Conservation (phyloP, 495 filamentous ascomycete genomes). For the Geopyxis carbonaria region DNA sequence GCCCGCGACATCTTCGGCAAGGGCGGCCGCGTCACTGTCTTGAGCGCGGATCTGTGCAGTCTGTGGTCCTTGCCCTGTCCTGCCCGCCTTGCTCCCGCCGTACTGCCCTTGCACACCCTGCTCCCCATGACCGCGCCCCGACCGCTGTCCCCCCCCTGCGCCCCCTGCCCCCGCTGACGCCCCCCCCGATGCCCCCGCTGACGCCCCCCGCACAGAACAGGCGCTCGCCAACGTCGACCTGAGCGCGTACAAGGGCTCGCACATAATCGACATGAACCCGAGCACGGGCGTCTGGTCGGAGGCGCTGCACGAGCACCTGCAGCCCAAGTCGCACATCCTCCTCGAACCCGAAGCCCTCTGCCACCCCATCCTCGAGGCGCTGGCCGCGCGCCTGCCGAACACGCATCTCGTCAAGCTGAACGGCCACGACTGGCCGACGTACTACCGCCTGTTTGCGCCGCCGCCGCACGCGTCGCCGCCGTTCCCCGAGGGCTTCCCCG, state of each 20-base stretch:
- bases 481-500: slow-evolving; percentile 2
- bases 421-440: slow-evolving; percentile 31
- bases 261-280: slow-evolving; percentile 68
- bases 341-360: slow-evolving; percentile 47
- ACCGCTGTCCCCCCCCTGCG: too few species aligned
- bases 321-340: slow-evolving; percentile 65
- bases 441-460: slow-evolving; percentile 32
- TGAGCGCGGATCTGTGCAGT: too few species aligned
- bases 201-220: too few species aligned
- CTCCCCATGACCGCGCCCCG: too few species aligned
- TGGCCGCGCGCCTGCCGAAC: slow-evolving; percentile 22
- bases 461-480: slow-evolving; percentile 5
- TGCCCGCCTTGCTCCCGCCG: too few species aligned
- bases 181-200: too few species aligned
- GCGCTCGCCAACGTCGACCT: too few species aligned
- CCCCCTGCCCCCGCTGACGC: too few species aligned
- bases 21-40: too few species aligned
- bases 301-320: slow-evolving; percentile 52
- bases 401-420: slow-evolving; percentile 11
- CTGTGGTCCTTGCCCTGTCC: too few species aligned
- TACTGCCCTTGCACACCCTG: too few species aligned
- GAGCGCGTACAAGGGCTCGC: slow-evolving; percentile 12
- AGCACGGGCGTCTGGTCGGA: slow-evolving; percentile 56
- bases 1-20: too few species aligned
- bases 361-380: slow-evolving; percentile 39